Evolutionary conservation across 2,329 filamentous ascomycete species (phyloP).

Genomic region (Graphilbum ipis-grandicollis): DNA sequence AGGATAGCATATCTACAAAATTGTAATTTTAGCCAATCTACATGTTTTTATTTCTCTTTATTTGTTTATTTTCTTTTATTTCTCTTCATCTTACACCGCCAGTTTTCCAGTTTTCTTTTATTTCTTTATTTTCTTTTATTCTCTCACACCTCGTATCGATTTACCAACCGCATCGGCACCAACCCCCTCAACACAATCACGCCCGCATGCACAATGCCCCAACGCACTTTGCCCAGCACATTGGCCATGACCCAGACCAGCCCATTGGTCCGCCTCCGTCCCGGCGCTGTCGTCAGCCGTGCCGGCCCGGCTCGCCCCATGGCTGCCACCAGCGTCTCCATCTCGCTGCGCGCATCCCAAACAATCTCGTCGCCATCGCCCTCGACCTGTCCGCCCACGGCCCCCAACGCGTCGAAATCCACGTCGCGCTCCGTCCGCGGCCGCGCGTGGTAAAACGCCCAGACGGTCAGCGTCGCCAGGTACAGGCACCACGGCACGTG

Average conservation of each 20-base stretch:
- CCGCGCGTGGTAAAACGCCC: constrained; percentile 7
- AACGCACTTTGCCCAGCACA: constrained; percentile 7
- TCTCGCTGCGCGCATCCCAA: constrained; percentile 6
- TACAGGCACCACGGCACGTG: constrained; percentile 9
- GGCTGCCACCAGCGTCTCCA: constrained; percentile 2
- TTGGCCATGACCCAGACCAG: constrained; percentile 9
- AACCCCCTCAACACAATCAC: constrained; percentile 7
- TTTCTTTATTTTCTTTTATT: too few relatives aligned
- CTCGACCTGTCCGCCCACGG: background rate
- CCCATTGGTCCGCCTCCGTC: constrained; percentile 1
- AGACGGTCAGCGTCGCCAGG: constrained; percentile 7
- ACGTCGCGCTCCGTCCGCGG: background rate
- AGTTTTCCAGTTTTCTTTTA: too few relatives aligned
- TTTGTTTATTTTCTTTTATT: too few relatives aligned
- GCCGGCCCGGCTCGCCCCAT: background rate
- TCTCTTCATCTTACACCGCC: too few relatives aligned
- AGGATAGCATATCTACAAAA: too few relatives aligned
- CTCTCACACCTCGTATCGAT: constrained; percentile 7
- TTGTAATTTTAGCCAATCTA: too few relatives aligned
- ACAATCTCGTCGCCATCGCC: constrained; percentile 4
- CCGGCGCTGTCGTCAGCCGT: background rate
- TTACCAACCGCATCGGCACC: constrained; percentile 6
- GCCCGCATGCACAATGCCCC: constrained; percentile 8
- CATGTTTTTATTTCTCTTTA: too few relatives aligned
- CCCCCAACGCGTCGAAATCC: background rate